Base-by-base conservation (phyloP, 345 rosid genomes). In the Draba incana region DNA sequence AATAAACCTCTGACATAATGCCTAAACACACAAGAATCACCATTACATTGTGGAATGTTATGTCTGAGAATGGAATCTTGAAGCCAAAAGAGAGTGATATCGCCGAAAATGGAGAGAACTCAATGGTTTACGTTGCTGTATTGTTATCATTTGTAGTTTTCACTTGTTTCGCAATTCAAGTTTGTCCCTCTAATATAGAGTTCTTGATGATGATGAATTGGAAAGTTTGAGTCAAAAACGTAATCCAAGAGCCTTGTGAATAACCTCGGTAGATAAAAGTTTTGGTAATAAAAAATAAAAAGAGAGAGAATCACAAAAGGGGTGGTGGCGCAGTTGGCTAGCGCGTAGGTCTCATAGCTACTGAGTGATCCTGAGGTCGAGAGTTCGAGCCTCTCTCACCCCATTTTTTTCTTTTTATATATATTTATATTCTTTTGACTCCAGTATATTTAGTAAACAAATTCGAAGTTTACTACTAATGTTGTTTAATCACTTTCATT, bases 301-400 rank as follows among this genome's bases (percentile, higher is more conserved):
- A 35, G 39, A 16, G 10, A 5, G 1, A 15, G 0, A 2, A 7
- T 1, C 6, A 0, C 46, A 37, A 23, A 23, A 45, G n/a, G 92
- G 92, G 90, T 83, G 89, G 91, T 82, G 91, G 93, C 88, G 97
- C 91, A 88, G 96, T 89, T 89, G 97, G 92, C 85, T 88, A 88
- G 98, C 92, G 88, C 89, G 92, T 83, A 84, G 97, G 88, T 92
- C 92, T 88, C 97, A 86, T 86, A 84, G 97, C 91, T 80, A 56
- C 60, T 30, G 92, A 85, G 97, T 77, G 2, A 92, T 89, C 95
- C 97, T 83, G 95, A 88, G 92, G 95, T 90, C 86, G 97, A 92
- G 97, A 86, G 92, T 82, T 84, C 84, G 92, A 84, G 85, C 88
- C 92, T 86, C 89, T 88, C 95, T 88, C 97, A 84, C 84, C 95